Evolutionary conservation across 2,329 filamentous ascomycete genomes (phyloP).

Genomic region (Colletotrichum tamarilloi): DNA sequence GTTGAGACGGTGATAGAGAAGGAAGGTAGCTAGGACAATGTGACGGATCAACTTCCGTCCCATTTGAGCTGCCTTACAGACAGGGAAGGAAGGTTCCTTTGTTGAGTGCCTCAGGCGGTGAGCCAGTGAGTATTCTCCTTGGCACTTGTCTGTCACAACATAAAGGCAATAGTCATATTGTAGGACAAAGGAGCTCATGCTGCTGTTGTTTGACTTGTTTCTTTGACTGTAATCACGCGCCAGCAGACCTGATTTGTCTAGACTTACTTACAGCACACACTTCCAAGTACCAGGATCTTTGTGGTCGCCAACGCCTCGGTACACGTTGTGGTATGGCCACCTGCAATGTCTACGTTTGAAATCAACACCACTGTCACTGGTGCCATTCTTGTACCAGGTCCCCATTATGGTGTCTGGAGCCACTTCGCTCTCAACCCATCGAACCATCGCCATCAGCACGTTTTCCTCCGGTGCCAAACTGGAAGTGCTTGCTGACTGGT

Average conservation of each 20-base stretch:
- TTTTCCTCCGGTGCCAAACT: constrained; percentile 52
- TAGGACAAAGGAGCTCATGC: neutral
- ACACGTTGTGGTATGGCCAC: constrained; percentile 46
- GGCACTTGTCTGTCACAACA: neutral
- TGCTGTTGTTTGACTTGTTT: neutral
- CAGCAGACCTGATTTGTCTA: neutral
- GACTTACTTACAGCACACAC: neutral
- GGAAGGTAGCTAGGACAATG: no score
- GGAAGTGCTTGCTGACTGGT: constrained; percentile 36
- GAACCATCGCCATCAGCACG: constrained; percentile 55
- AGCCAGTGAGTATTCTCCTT: no score
- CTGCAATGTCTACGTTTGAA: constrained; percentile 48
- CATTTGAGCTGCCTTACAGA: no score
- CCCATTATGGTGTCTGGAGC: constrained; percentile 52
- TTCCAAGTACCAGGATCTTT: constrained; percentile 31
- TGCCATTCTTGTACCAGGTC: constrained; percentile 44
- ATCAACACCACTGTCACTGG: constrained; percentile 38
- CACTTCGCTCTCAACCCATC: constrained; percentile 55
- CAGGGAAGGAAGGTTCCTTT: no score
- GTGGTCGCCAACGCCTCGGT: constrained; percentile 33
- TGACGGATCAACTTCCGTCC: no score
- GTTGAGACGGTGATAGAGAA: no score
- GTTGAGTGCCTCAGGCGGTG: no score
- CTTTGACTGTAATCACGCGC: neutral
- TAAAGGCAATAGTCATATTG: neutral